Evolutionary conservation across 768 basidiomycete species (phyloP), one percentile per base, ranked within the genome.

Genomic region (Holtermannia corniformis): DNA sequence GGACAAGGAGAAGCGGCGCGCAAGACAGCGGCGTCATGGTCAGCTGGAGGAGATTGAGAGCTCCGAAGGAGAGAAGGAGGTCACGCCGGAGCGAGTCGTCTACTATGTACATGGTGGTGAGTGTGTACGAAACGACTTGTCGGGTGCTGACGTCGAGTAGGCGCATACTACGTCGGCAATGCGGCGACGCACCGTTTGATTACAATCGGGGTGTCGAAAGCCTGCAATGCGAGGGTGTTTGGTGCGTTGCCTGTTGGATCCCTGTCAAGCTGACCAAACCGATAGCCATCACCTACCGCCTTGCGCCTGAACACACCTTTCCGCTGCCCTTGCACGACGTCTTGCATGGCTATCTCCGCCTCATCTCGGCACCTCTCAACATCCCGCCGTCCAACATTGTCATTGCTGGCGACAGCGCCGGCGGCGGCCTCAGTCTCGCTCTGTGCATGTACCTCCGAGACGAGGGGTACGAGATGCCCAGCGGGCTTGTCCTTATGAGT

Each of bases 361-460:
- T 99, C 20, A 78, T 84, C 1, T 84, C 89, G 51, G 90, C 95
- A 55, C 66, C 68, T 4, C 80, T 97, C 41, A 82, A 83, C 44
- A 88, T 97, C 47, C 88, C 90, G 3, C 80, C 93, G 0, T 85
- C 88, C 73, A 95, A 93, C 61, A 86, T 97, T 56, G 57, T 72
- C 47, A 62, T 70, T 48, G 82, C 72, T 13, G 93, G 93, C 5
- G 93, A 99, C 66, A 91, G 87, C 56, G 93, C 95, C 5, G 93
- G 93, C 3, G 93, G 92, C 23, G 91, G 87, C 0, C 74, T 99
- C 3, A 77, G 81, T 22, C 78, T 96, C 1, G 91, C 89, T 0
- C 73, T 91, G 44, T 74, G 93, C 50, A 84, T 97, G 82, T 99
- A 99, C 70, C 80, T 99, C 16, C 79, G 93, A n/a, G 93, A 99